Percentiles rank a stretch among this genome's conserved stretches.
phyloP scores from a whole-genome alignment of 768 basidiomycete genomes.

The Rhodotorula sphaerocarpa region DNA sequence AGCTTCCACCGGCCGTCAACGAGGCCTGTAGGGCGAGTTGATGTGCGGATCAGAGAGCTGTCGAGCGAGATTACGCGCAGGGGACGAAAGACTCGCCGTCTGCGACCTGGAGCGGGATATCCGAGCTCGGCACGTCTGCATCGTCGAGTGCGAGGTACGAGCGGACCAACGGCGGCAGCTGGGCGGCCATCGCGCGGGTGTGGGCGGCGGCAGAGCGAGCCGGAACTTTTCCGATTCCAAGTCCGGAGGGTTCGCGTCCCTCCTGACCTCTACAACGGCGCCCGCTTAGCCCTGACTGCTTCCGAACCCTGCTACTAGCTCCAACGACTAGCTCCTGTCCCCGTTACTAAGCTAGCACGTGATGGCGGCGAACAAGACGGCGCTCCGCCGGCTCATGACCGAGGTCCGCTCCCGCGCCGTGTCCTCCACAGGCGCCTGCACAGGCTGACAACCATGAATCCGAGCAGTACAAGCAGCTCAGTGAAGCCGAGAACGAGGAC shows the following conservation, averaged over 20 bases:
- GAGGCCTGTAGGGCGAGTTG: slow-evolving; percentile 2
- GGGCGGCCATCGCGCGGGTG: too few relatives aligned
- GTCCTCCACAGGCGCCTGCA: slow-evolving; percentile 56
- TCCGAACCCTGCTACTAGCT: too few relatives aligned
- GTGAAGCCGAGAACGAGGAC: slow-evolving; percentile 48
- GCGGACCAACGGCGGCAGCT: not conserved
- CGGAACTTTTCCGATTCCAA: too few relatives aligned
- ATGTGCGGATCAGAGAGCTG: not conserved
- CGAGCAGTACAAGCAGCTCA: slow-evolving; percentile 45
- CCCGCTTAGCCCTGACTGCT: too few relatives aligned
- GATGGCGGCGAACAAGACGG: slow-evolving; percentile 49
- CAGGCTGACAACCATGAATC: slow-evolving; percentile 59
- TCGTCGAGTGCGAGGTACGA: slow-evolving; percentile 1
- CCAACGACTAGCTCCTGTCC: too few relatives aligned
- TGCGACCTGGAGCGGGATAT: slow-evolving; percentile 7
- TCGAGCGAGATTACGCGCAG: not conserved
- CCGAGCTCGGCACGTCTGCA: not conserved
- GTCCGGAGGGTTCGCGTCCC: too few relatives aligned
- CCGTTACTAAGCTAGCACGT: not conserved
- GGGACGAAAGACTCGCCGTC: not conserved
- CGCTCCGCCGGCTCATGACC: slow-evolving; percentile 78
- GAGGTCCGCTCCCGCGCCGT: slow-evolving; percentile 45
- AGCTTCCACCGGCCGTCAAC: slow-evolving; percentile 3
- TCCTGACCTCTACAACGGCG: too few relatives aligned
- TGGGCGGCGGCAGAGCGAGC: too few relatives aligned